A percentile compares a stretch with the other conserved stretches of the same genome.
Conservation (phyloP, 163 green algal genomes). For the Chloromonas sp. region DNA sequence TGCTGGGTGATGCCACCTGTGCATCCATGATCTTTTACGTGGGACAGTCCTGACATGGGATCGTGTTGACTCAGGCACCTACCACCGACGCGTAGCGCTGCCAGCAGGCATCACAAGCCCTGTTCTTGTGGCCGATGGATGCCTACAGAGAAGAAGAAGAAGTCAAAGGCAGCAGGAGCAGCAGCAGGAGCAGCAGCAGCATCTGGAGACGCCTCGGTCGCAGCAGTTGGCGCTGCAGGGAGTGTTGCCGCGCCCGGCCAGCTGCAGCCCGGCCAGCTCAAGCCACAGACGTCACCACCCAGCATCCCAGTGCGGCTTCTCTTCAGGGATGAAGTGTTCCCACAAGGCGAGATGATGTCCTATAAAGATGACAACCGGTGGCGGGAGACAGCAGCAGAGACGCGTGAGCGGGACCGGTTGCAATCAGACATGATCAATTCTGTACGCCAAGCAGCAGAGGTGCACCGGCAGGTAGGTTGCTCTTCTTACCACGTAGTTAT, state of each 20-base stretch:
- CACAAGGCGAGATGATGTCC: neutral
- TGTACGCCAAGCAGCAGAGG: constrained; percentile 85
- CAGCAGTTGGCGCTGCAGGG: neutral
- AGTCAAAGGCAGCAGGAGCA: constrained; percentile 31
- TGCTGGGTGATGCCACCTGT: neutral
- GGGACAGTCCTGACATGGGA: neutral
- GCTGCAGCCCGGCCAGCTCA: constrained; percentile 1
- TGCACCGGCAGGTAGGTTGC: constrained; percentile 80
- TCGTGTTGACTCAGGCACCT: neutral
- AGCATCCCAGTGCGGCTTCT: constrained; percentile 81
- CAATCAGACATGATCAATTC: constrained; percentile 84
- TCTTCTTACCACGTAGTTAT: too few species aligned
- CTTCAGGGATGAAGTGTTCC: constrained; percentile 59
- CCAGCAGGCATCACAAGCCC: neutral
- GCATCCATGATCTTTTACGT: neutral
- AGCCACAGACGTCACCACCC: constrained; percentile 84
- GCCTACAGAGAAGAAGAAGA: constrained; percentile 49
- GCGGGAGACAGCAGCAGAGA: constrained; percentile 89
- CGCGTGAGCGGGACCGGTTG: constrained; percentile 79
- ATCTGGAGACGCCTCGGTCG: neutral
- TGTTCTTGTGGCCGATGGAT: neutral
- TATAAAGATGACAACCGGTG: constrained; percentile 71
- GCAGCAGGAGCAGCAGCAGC: constrained; percentile 4
- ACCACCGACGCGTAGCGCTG: neutral
- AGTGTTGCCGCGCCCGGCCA: neutral